Base-by-base conservation (phyloP, 805 yeast genomes). In the Yamadazyma phyllophila region DNA sequence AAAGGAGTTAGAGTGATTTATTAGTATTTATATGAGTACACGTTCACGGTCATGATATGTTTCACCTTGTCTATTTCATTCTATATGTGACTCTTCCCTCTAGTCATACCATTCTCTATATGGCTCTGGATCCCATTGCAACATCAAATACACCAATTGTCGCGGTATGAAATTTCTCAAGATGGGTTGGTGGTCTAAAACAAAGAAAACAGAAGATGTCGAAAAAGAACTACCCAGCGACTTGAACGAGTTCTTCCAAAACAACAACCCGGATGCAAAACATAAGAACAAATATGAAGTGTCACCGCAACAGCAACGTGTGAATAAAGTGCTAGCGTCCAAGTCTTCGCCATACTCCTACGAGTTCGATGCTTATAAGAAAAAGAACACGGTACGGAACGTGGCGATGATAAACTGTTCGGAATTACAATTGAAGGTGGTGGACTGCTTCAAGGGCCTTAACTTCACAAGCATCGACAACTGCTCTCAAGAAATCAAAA, bases 351-450 rank as follows among this genome's bases (percentile, higher is more conserved):
- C 43, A 5, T 63, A 61, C 49, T 48, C 55, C 32, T 60, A 55
- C 42, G 63, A 65, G 14, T 58, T 66, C 33, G 71, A 61, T 6
- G 44, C 50, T 4, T 67, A 67, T 48, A 70, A 69, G 49, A 58
- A 50, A 27, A 44, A 54, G 16, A 63, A 67, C 42, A 54, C 51
- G 15, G 47, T 52, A 0, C 53, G 57, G 24, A 54, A 55, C 26
- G 73, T 61, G 1, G 50, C 67, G 1, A 44, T 55, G 20, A 57
- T 70, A 38, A 71, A 71, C 53, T 71, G 77, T 48, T 63, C 74
- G 2, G 76, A 71, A 50, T 47, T 71, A 9, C 72, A 68, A 43
- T 56, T 63, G 26, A 57, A 62, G 26, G 73, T 69, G 27, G 45
- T 65, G 24, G 67, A 62, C 17, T 71, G 75, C 46, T 65, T 65